These are phyloP conservation scores for Tylopilus cervinicoccineus DNA, from an alignment of 768 basidiomycete genomes.

Conservation along the genomic window DNA sequence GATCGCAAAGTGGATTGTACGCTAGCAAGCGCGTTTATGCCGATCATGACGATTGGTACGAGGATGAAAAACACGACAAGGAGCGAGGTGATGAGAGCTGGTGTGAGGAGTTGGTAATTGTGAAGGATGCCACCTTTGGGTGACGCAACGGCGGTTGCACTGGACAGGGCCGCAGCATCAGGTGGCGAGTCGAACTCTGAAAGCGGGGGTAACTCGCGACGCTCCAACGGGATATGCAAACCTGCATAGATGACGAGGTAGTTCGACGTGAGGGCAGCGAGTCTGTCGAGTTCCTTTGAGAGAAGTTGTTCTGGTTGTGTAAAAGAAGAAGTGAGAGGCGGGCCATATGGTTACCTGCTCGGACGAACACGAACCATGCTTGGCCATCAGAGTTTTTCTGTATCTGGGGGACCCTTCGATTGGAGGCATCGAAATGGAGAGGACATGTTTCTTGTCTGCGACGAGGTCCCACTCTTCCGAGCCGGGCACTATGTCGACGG, in stretches of 20 bases:
- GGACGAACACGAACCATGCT: slow-evolving; percentile 46
- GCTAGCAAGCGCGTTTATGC: slow-evolving; percentile 63
- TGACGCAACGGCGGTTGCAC: slow-evolving; percentile 30
- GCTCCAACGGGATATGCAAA: slow-evolving; percentile 38
- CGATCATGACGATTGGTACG: slow-evolving; percentile 60
- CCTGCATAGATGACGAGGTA: slow-evolving; percentile 69
- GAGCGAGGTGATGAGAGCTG: slow-evolving; percentile 63
- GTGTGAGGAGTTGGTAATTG: slow-evolving; percentile 74
- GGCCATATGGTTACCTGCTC: neutral
- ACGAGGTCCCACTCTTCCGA: slow-evolving; percentile 34
- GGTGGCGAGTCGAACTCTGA: slow-evolving; percentile 28
- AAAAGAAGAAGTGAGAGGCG: slow-evolving; percentile 3
- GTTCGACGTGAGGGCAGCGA: slow-evolving; percentile 49
- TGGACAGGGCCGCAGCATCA: slow-evolving; percentile 19
- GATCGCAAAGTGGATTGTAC: slow-evolving; percentile 67
- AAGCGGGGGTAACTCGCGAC: slow-evolving; percentile 37
- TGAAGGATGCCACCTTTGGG: slow-evolving; percentile 60
- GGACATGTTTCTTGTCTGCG: slow-evolving; percentile 46
- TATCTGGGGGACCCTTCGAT: slow-evolving; percentile 39
- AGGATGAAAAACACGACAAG: slow-evolving; percentile 64
- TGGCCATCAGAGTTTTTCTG: slow-evolving; percentile 46
- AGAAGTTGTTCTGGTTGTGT: slow-evolving; percentile 39
- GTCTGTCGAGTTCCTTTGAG: slow-evolving; percentile 43
- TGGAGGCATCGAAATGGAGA: slow-evolving; percentile 52
- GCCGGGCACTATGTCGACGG: slow-evolving; percentile 41